Percentiles rank a stretch among this genome's conserved stretches.
These are phyloP conservation scores for Pilaira anomala DNA, from an alignment of 192 early-diverging fungal species.

Conservation along the genomic window DNA sequence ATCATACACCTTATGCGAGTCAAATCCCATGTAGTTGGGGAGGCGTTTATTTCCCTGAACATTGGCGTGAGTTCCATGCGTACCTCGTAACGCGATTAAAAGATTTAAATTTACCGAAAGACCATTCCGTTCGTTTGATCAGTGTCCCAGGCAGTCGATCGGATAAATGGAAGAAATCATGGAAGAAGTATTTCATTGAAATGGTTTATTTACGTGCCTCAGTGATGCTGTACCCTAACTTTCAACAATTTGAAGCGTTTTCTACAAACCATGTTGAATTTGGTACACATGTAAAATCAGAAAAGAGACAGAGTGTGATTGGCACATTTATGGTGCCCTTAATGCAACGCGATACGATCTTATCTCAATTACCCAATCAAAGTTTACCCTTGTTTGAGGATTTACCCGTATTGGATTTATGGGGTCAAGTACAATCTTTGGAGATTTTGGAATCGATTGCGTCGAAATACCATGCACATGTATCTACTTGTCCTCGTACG, in stretches of 20 bases:
- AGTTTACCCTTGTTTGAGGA: slow-evolving; percentile 42
- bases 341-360: slow-evolving; percentile 46
- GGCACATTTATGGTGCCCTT: slow-evolving; percentile 54
- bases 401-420: slow-evolving; percentile 52
- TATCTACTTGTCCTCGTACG: slow-evolving; percentile 36
- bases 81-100: slow-evolving; percentile 48
- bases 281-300: slow-evolving; percentile 54
- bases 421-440: slow-evolving; percentile 48
- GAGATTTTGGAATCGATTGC: slow-evolving; percentile 43
- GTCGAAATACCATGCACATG: slow-evolving; percentile 36
- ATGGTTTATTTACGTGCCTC: slow-evolving; percentile 59
- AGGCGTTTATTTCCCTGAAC: slow-evolving; percentile 59
- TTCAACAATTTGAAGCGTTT: slow-evolving; percentile 52
- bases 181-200: slow-evolving; percentile 62
- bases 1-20: slow-evolving; percentile 49
- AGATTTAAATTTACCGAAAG: slow-evolving; percentile 40
- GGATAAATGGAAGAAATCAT: slow-evolving; percentile 58
- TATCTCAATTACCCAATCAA: slow-evolving; percentile 48
- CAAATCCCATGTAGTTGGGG: slow-evolving; percentile 66
- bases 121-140: slow-evolving; percentile 37
- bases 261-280: slow-evolving; percentile 62
- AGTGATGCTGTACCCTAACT: slow-evolving; percentile 64
- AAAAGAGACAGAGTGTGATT: slow-evolving; percentile 35
- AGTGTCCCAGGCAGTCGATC: slow-evolving; percentile 51
- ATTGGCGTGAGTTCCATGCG: slow-evolving; percentile 57